A percentile compares a stretch with the other conserved stretches of the same genome.
Evolutionary conservation across 257 asterid species (phyloP).

Genomic region (Jacaranda copaia): DNA sequence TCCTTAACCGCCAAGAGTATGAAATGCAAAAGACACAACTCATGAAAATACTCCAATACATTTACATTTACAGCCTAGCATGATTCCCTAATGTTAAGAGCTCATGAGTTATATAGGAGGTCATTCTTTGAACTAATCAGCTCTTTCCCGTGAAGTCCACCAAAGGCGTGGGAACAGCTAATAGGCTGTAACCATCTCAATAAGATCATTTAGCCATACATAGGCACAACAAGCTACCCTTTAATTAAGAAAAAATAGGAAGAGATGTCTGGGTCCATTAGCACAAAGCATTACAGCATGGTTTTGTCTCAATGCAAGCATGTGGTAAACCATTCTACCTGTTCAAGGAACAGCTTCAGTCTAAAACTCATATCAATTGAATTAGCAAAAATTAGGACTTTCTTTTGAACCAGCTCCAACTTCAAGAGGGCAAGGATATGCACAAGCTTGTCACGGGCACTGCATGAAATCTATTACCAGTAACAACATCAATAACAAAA

Average conservation of each 20-base stretch:
- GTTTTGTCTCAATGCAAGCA: background rate
- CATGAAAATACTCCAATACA: background rate
- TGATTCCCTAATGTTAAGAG: background rate
- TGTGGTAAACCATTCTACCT: slow-evolving; percentile 55
- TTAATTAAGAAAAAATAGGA: background rate
- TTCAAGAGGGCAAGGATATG: slow-evolving; percentile 85
- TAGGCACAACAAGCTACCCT: slow-evolving; percentile 7
- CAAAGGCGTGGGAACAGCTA: slow-evolving; percentile 7
- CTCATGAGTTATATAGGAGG: background rate
- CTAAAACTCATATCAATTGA: slow-evolving; percentile 89
- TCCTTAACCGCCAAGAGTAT: background rate
- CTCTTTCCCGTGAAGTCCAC: slow-evolving; percentile 11
- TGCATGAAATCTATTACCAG: slow-evolving; percentile 74
- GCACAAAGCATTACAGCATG: slow-evolving; percentile 15
- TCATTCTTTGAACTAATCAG: background rate
- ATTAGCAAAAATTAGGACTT: slow-evolving; percentile 88
- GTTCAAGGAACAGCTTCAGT: slow-evolving; percentile 89
- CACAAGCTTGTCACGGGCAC: slow-evolving; percentile 81
- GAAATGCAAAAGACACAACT: background rate
- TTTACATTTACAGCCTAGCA: background rate
- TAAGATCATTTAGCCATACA: background rate
- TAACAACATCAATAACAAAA: slow-evolving; percentile 35
- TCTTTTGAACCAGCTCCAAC: slow-evolving; percentile 85
- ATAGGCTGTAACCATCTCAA: background rate
- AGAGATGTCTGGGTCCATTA: background rate